These are phyloP conservation scores for Saururus chinensis DNA, from an alignment of 164 flowering plant genomes.

Conservation along the genomic window DNA sequence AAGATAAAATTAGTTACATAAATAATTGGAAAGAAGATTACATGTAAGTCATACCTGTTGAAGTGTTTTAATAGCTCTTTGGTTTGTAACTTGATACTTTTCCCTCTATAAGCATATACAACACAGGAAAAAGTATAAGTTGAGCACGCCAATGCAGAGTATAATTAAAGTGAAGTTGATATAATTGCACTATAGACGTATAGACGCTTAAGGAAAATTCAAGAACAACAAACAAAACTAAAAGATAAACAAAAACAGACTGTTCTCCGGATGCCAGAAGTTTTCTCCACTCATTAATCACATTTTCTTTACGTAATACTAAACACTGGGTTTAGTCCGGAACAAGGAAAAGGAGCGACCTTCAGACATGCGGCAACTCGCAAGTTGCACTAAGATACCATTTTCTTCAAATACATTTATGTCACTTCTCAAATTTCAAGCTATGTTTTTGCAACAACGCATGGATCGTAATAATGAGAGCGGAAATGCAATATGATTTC, in stretches of 20 bases:
- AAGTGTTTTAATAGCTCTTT: conserved; percentile 59
- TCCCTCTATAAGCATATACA: conserved; percentile 30
- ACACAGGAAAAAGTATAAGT: neutral
- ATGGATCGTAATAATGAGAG: too few species aligned
- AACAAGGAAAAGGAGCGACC: too few species aligned
- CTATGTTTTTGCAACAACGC: too few species aligned
- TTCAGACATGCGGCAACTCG: too few species aligned
- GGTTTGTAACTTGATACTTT: conserved; percentile 58
- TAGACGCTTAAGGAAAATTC: neutral
- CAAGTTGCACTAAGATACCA: too few species aligned
- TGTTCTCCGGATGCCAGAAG: too few species aligned
- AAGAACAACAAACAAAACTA: neutral
- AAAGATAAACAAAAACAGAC: too few species aligned
- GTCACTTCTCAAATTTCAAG: too few species aligned
- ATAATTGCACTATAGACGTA: neutral
- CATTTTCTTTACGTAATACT: too few species aligned
- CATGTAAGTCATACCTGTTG: conserved; percentile 46
- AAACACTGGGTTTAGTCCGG: too few species aligned
- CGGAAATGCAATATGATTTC: neutral
- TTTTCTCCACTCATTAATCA: too few species aligned
- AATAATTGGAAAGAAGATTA: neutral
- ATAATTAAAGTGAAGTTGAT: neutral
- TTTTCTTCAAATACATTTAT: too few species aligned
- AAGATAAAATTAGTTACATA: neutral
- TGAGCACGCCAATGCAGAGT: neutral